Evolutionary conservation across 225 moss, liverwort and hornwort genomes (phyloP), one percentile per base, ranked within the genome.

Genomic region (Physcomitrium patens): DNA sequence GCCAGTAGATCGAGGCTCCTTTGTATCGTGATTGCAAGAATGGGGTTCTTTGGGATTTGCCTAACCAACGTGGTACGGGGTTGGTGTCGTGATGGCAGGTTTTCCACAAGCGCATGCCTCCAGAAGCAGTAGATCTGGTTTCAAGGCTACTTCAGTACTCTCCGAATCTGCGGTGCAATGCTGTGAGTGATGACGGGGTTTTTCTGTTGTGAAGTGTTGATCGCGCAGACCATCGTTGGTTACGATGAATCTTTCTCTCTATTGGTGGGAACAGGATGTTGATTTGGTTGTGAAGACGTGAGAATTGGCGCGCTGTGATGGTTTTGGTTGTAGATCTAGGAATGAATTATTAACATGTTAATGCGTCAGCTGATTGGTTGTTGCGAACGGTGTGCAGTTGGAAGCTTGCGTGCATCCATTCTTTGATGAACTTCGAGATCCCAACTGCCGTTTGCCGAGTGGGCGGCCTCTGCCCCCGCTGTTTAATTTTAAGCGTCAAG

Each of bases 351-450:
- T 4, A 37, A 37, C 2, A 37, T 37, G 31, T 37, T 3, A 4
- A 37, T 37, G 31, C 31, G 7, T 7, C 31, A 37, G 5, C 31
- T 37, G 5, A 37, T 37, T 37, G 31, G 31, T 7, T 37, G 7
- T 37, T 37, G 31, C 4, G 4, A 37, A 37, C 31, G 24, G 71
- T 81, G 17, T 75, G 80, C 91, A 97, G 94, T 70, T 97, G 87
- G 96, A 97, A 86, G 96, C 96, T 28, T 97, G 96, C 77, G 92
- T 97, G 83, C 96, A 97, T 63, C 94, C 96, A 68, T 97, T 94
- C 90, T 97, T 97, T 72, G 96, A 97, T 63, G 96, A 97, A 85
- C 91, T 97, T 14, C 86, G 96, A 68, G 96, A 97, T 45, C 89
- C 91, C 9, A 97, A 87, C 76, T 91, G 94, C 74, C 96, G 94